Evolutionary conservation across 2,329 filamentous ascomycete genomes (phyloP).

Genomic region (Incumbomyces lentus): DNA sequence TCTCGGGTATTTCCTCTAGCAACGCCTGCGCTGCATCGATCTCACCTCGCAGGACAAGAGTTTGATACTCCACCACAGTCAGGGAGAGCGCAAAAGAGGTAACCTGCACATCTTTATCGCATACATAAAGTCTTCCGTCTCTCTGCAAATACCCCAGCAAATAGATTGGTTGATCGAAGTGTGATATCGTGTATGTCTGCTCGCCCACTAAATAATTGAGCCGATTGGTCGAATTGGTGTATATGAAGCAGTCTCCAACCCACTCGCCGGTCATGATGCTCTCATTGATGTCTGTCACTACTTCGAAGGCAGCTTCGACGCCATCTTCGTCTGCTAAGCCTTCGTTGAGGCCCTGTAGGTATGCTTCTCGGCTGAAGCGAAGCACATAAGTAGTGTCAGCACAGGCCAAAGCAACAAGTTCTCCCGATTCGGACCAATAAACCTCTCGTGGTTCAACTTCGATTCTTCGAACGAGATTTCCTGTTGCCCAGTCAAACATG

Average conservation of each 20-base stretch:
- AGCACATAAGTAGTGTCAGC: constrained; percentile 94
- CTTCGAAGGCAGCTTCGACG: constrained; percentile 90
- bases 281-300: constrained; percentile 91
- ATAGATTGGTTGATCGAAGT: constrained; percentile 94
- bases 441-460: constrained; percentile 66
- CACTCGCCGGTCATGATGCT: constrained; percentile 89
- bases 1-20: constrained; percentile 70
- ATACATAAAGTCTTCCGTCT: constrained; percentile 88
- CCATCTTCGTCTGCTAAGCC: constrained; percentile 82
- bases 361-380: constrained; percentile 81
- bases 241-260: constrained; percentile 98
- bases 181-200: constrained; percentile 93
- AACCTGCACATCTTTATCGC: constrained; percentile 88
- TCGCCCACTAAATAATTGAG: constrained; percentile 97
- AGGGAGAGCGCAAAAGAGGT: constrained; percentile 86
- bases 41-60: constrained; percentile 82
- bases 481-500: constrained; percentile 92
- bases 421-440: constrained; percentile 96
- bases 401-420: constrained; percentile 83
- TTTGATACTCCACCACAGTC: constrained; percentile 92
- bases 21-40: constrained; percentile 84
- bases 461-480: constrained; percentile 80
- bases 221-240: constrained; percentile 92
- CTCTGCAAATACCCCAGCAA: constrained; percentile 89
- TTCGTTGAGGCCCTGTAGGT: constrained; percentile 68